A percentile compares a stretch with the other conserved stretches of the same genome.
These are phyloP conservation scores for Saxophila tyrrhenica DNA, from an alignment of 495 filamentous ascomycete species.

Conservation along the genomic window DNA sequence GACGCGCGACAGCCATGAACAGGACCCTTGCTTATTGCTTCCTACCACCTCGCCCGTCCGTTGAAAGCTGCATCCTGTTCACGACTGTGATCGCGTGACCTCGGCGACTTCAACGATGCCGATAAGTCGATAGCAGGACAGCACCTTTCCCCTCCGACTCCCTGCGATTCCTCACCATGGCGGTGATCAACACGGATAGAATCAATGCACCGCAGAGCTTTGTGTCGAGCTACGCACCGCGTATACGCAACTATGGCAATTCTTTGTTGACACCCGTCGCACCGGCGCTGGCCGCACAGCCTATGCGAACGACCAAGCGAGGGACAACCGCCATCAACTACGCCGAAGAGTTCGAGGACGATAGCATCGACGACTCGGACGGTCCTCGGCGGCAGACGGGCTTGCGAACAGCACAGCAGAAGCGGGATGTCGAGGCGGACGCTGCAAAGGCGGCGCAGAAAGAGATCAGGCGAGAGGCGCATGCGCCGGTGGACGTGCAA, in stretches of 20 bases:
- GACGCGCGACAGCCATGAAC: too few relatives aligned
- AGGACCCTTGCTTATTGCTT: too few relatives aligned
- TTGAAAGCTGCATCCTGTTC: too few relatives aligned
- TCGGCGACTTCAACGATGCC: not conserved
- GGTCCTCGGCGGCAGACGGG: slow-evolving; percentile 70
- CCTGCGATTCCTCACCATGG: slow-evolving; percentile 14
- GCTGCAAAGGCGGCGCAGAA: slow-evolving; percentile 53
- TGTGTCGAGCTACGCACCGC: slow-evolving; percentile 63
- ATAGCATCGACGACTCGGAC: slow-evolving; percentile 85
- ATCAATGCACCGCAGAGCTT: slow-evolving; percentile 38
- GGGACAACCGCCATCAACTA: slow-evolving; percentile 96
- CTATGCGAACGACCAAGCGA: slow-evolving; percentile 83
- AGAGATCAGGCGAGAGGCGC: slow-evolving; percentile 75
- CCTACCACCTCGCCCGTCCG: too few relatives aligned
- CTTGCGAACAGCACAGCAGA: slow-evolving; percentile 53
- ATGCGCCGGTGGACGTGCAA: slow-evolving; percentile 68
- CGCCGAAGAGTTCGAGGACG: slow-evolving; percentile 90
- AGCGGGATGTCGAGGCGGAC: slow-evolving; percentile 57
- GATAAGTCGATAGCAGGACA: not conserved
- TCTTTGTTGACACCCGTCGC: slow-evolving; percentile 83
- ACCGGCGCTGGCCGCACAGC: slow-evolving; percentile 49
- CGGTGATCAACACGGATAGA: slow-evolving; percentile 8
- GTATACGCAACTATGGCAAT: slow-evolving; percentile 83
- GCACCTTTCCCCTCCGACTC: not conserved
- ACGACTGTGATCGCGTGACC: not conserved